These are phyloP conservation scores for Astrephomene gubernaculifera DNA, from an alignment of 139 green algal genomes.

Conservation along the genomic window DNA sequence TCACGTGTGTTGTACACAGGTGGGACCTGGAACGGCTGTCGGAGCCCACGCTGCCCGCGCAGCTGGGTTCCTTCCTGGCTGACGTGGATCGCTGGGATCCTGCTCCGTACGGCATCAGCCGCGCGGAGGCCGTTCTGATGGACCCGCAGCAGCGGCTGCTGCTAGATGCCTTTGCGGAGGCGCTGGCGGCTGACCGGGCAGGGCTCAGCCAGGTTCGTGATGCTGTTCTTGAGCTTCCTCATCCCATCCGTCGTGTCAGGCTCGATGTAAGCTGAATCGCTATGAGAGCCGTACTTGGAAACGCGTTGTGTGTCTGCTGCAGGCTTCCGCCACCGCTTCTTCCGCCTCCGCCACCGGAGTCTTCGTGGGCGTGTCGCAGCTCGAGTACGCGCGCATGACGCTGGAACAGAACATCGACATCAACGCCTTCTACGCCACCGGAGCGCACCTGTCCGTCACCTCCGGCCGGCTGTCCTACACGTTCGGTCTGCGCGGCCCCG, in stretches of 20 bases:
- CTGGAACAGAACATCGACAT: constrained; percentile 55
- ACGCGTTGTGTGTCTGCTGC: background rate
- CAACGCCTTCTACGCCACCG: constrained; percentile 75
- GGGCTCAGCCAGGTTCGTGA: background rate
- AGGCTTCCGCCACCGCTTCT: background rate
- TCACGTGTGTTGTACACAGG: too few species aligned
- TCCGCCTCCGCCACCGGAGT: constrained; percentile 57
- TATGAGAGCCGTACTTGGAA: background rate
- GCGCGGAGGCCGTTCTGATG: constrained; percentile 70
- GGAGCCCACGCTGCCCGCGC: constrained; percentile 24
- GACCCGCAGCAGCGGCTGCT: constrained; percentile 82
- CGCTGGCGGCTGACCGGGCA: background rate
- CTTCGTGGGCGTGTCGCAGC: constrained; percentile 81
- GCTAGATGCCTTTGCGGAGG: constrained; percentile 47
- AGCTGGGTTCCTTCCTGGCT: constrained; percentile 77
- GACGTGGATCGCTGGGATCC: constrained; percentile 80
- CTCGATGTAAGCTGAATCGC: background rate
- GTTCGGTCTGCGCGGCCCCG: constrained; percentile 70
- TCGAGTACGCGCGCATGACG: constrained; percentile 79
- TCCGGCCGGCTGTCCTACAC: constrained; percentile 72
- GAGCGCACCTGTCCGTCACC: constrained; percentile 78
- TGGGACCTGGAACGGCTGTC: constrained; percentile 33
- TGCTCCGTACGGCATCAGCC: constrained; percentile 24
- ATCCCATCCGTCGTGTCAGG: background rate
- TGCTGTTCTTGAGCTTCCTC: background rate